Base-by-base conservation (phyloP, 2,329 filamentous ascomycete genomes). In the Trichothecium sympodiale region DNA sequence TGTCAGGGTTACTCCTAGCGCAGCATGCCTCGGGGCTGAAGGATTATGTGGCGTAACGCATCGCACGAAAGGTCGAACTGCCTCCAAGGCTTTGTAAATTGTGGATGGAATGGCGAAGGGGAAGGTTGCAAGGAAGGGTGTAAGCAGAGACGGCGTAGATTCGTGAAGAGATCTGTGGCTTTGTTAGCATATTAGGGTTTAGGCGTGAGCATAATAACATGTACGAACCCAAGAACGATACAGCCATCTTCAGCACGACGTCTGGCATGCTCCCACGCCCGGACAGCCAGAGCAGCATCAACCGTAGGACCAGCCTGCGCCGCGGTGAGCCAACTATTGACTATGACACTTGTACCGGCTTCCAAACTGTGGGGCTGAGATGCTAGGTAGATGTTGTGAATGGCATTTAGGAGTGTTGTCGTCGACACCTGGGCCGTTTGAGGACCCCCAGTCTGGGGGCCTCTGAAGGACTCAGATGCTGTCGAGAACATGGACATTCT, bases 241-340 rank as follows among this genome's bases (percentile, higher is more conserved):
- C 88, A 95, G 13, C 86, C 88, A 62, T 98, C 91, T 57, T 98
- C 91, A 29, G 91, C 91, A 63, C 91, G 77, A 42, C 91, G 78
- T 46, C 89, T 76, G 38, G 91, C 89, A 66, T 98, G 91, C 62
- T 98, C 91, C 89, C 91, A 98, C 3, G 88, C 87, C 54, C 85
- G 77, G 35, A 76, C 69, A 13, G 84, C 83, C 34, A 98, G 62
- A 16, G 82, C 74, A 29, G 74, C 62, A 59, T 98, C 91, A 29
- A 96, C 75, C 7, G 83, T 87, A 3, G 74, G 69, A 28, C 80
- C 76, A 17, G 73, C 64, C 46, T 83, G 83, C 18, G 76, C 70
- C 14, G 85, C 84, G 4, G 85, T 94, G 36, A 91, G 71, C 88
- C 88, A 95, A 38, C 87, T 95, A 62, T 96, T 96, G 45, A 96